Evolutionary conservation across 768 basidiomycete species (phyloP), one percentile per base, ranked within the genome.

Genomic region (Termitomyces bulborhizus): DNA sequence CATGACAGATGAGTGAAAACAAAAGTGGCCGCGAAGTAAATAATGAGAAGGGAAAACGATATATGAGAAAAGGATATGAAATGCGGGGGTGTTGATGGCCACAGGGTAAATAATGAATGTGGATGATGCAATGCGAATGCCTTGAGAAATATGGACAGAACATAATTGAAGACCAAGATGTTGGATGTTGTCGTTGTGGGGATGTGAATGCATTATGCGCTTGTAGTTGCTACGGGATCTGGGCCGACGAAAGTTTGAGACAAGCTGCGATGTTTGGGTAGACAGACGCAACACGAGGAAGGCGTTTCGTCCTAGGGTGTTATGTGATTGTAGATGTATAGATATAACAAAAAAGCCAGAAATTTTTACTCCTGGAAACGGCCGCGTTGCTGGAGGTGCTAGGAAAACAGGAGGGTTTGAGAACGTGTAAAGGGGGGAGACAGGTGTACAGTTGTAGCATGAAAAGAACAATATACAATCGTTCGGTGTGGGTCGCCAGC

Each of bases 371-470:
- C 46, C 42, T 50, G 15, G 36, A 45, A 48, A 55, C 44, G 15
- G 37, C 42, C 47, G 51, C 39, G 54, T 56, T 54, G 47, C 8
- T 45, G 55, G 53, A 53, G 48, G 53, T 50, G 50, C 37, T 54
- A 54, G 43, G 9, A 37, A 31, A 42, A 58, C 51, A 56, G 36
- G 57, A 44, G 37, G 16, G 15, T 48, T 53, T 26, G 45, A 53
- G 32, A 47, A 21, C 41, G 56, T 43, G 55, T 56, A 56, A 32
- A 50, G 41, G 47, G 27, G 29, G 44, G 48, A 51, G 54, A 46
- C 49, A 56, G 18, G n/a, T 56, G 52, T 59, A 59, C 58, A 59
- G 27, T 56, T 50, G 44, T 60, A 56, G 55, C 41, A 51, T 59
- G 51, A 46, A 51, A 40, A 51, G 41, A 56, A 52, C 36, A 56